Evolutionary conservation across 371 early-diverging fungal species (phyloP), one percentile per base, ranked within the genome.

Genomic region (Mortierella sp.): DNA sequence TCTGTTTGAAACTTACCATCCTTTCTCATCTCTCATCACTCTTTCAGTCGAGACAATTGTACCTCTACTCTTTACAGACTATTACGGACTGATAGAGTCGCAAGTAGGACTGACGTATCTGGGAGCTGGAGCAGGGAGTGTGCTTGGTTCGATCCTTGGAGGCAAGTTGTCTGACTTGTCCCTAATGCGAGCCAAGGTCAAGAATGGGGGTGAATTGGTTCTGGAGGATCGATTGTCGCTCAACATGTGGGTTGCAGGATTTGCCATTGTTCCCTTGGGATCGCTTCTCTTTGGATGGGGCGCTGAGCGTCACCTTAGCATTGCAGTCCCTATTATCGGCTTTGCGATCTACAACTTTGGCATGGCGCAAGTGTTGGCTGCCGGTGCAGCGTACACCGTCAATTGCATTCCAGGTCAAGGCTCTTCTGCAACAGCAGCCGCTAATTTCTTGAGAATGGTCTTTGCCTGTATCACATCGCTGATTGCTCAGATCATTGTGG

Each of bases 241-340:
- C 37, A 85, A 80, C 45, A 79, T 86, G 49, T 88, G 88, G 86
- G 74, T 84, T 2, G 81, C 83, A 6, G 88, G 83, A 0, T 85
- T 86, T 57, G 49, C 83, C 5, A 57, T 86, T 17, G 86, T 85
- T 5, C 88, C 88, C 0, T 59, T 86, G 3, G 82, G 85, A 0
- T 78, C 85, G 40, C 81, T 85, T 17, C 55, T 88, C 49, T 88
- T 84, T 79, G 88, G 88, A 4, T 86, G 85, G 85, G 81, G 86
- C 17, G 81, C 86, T 24, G 77, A 85, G 49, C 69, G 79, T 28
- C 80, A 81, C 0, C 78, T 85, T 78, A 81, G 63, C 37, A 80
- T 85, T 9, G 85, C 85, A 67, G 84, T 80, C 0, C 84, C 86
- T 0, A 85, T 88, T 48, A 78, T 83, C 24, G 85, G 84, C 62